Evolutionary conservation across 108 stramenopile genomes (phyloP), one percentile per base, ranked within the genome.

Genomic region (Nannochloropsis oceanica): DNA sequence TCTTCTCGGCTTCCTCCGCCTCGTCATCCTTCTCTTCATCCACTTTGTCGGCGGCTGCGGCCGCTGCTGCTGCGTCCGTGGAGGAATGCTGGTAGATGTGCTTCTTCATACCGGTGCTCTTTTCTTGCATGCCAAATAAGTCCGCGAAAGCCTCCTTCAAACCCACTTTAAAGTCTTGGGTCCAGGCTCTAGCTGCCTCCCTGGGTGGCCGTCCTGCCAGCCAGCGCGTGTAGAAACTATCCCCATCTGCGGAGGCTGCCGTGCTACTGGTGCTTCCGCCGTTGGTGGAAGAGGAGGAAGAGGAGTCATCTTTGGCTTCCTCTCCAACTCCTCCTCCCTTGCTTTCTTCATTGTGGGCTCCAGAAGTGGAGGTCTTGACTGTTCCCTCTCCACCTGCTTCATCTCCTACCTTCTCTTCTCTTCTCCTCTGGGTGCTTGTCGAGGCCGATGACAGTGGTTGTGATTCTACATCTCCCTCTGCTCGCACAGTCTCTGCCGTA

Each of bases 1-100:
- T 50, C 43, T 82, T 80, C 27, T 79, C 83, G 25, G 46, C 86
- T 46, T 27, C 87, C 12, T 50, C 84, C 26, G 25, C 86, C 86
- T 79, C 86, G 13, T 44, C 85, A 34, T 20, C 86, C 42, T 7
- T 1, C 25, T 27, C 84, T 1, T 44, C 84, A 79, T 59, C 44
- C 80, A 43, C 81, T 20, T 46, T 80, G 24, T 80, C 87, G 25
- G 79, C 82, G 25, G 5, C 79, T 25, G 44, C 79, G 11, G 42
- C 43, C 11, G 43, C 79, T 0, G 80, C 84, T 44, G 84, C 84
- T 43, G 27, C 73, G 8, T 27, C 24, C 12, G 59, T 44, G 44
- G 79, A 44, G 42, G 46, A 27, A 25, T 83, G 42, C 26, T 27
- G 81, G 9, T 82, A 42, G n/a, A 44, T 81, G 27, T 86, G 13